Evolutionary conservation across 2,329 filamentous ascomycete genomes (phyloP), one percentile per base, ranked within the genome.

Genomic region (Cordyceps farinosa): DNA sequence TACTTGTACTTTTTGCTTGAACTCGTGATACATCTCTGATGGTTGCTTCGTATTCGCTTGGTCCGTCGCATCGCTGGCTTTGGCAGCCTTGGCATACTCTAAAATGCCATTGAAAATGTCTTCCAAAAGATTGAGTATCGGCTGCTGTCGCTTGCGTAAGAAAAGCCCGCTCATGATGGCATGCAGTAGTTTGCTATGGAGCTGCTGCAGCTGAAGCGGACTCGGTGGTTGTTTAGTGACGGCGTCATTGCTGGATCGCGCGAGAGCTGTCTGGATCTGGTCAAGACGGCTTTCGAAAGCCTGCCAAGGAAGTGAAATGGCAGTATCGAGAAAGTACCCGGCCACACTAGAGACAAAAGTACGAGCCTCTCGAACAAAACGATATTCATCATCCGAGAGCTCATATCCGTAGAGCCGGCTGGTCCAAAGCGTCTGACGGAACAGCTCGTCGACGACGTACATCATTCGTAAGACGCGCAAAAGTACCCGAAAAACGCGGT

Each of bases 251-350:
- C 32, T 22, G 5, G 47, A 45, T 5, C 42, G 34, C 4, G 67
- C 62, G 7, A 68, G 54, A 15, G 64, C 57, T 13, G 65, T 65
- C 11, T 44, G 63, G 22, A 68, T 71, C 68, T 57, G 67, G 58
- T 80, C 63, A 0, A 97, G 78, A 67, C 86, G 89, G 0, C 71
- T 71, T 55, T 90, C 85, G 65, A 97, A 94, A 0, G 79, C 78
- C 29, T 77, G 78, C 93, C 94, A 98, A 0, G 88, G 86, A 17
- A 83, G 80, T 8, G 84, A 83, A 57, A 98, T 87, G 1, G 89
- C 92, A 0, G 87, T 84, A 64, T 94, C 90, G 66, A 96, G 89
- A 69, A 93, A 90, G 71, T 97, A 95, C 1, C 87, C 84, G 45
- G 87, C 84, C 0, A 97, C 75, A 10, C 85, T 85, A 0, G 85